Evolutionary conservation across 306 rosid genomes (phyloP), one percentile per base, ranked within the genome.

Genomic region (Astragalus membranaceus): DNA sequence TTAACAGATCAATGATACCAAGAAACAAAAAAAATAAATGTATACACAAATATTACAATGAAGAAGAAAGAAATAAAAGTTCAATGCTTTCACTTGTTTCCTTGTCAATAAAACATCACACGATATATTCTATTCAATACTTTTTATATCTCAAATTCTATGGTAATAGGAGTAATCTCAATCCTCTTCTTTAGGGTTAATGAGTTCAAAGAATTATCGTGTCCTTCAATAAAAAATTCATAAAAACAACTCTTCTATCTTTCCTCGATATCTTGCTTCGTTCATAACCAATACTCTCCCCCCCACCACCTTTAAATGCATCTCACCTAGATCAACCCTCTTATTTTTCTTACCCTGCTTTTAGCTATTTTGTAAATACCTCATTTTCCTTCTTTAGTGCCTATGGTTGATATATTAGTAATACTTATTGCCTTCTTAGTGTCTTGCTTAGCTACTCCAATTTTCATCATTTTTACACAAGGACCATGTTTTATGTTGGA

Each of bases 1-100:
- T 41, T 59, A 65, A 69, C 23, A 36, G 36, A 44, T 65, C 8
- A 58, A 39, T 16, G 41, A 59, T 57, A 64, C 58, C 5, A 14
- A 46, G 13, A 70, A 72, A 35, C 71, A 78, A 29, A 54, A 50
- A 48, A 60, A 63, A 46, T 23, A 26, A 26, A 26, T 26, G 50
- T 14, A 67, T 81, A 41, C 46, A 69, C 30, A 70, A 75, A 14
- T 51, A 33, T 73, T 29, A 54, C 15, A 63, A 26, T 26, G 30
- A 47, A 53, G 48, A 36, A 72, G 10, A 15, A 26, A 59, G 15
- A 55, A 52, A 55, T 13, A 44, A 42, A 57, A 55, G 13, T 8
- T 33, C 9, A 39, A 55, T 1, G 30, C 3, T 20, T 49, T 69
- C 58, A 60, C 49, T 26, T 26, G 30, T 26, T 20, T 26, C 30